Conservation (phyloP, 2,329 filamentous ascomycete species). For the Stemphylium vesicarium region DNA sequence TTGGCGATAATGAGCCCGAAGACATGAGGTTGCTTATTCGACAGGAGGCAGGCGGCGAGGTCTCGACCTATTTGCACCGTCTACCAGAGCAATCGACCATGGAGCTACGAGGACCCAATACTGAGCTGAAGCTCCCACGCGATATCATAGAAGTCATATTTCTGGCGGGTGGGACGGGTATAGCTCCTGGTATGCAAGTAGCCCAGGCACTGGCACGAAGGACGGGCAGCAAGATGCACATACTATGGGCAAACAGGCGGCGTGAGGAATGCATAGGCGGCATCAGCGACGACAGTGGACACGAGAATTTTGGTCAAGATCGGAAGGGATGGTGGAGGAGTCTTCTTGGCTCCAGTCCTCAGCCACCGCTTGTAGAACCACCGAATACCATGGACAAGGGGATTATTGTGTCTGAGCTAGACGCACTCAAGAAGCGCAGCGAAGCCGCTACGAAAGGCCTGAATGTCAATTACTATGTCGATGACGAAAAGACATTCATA, state of each 20-base stretch:
- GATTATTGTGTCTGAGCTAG: conserved; percentile 31
- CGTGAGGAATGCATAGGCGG: conserved; percentile 71
- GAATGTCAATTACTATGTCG: conserved; percentile 76
- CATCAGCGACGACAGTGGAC: conserved; percentile 54
- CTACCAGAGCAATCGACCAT: conserved; percentile 68
- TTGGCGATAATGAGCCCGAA: conserved; percentile 37
- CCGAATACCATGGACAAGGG: conserved; percentile 40
- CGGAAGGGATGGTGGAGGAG: conserved; percentile 38
- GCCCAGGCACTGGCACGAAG: conserved; percentile 66
- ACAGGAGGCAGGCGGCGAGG: conserved; percentile 79
- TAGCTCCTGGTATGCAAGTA: conserved; percentile 86
- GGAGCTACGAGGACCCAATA: conserved; percentile 78
- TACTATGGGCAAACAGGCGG: conserved; percentile 82
- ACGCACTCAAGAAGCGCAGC: conserved; percentile 12
- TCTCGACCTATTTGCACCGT: conserved; percentile 78
- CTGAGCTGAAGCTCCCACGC: conserved; percentile 67
- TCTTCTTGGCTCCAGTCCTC: conserved; percentile 25
- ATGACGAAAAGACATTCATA: conserved; percentile 77
- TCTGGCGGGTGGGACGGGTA: conserved; percentile 88
- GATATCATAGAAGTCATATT: conserved; percentile 72
- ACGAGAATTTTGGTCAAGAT: conserved; percentile 9
- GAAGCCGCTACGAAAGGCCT: conserved; percentile 27
- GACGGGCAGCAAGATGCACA: conserved; percentile 60
- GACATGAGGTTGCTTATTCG: conserved; percentile 77
- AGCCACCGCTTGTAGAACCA: conserved; percentile 8